A percentile compares a stretch with the other conserved stretches of the same genome.
These are phyloP conservation scores for Micromonas commoda DNA, from an alignment of 139 green algal genomes.

Conservation along the genomic window DNA sequence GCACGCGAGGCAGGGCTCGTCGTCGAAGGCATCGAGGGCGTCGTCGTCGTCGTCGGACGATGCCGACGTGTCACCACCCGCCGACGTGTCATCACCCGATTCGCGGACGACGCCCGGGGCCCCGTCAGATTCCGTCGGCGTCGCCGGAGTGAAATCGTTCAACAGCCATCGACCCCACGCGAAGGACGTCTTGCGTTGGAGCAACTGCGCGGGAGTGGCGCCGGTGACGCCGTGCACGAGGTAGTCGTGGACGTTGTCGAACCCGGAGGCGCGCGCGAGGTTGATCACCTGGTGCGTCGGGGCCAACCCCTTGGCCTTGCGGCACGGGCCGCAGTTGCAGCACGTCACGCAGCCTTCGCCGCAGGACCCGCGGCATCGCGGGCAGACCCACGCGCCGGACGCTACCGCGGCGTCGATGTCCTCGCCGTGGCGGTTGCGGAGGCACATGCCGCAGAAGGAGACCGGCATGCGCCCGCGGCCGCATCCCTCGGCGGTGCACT, in stretches of 20 bases:
- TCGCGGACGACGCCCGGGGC: no score
- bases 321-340: conserved; percentile 79
- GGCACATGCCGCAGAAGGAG: conserved; percentile 67
- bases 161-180: no score
- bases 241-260: conserved; percentile 75
- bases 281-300: conserved; percentile 60
- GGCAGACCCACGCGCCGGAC: conserved; percentile 63
- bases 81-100: no score
- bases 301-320: conserved; percentile 59
- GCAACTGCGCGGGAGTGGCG: conserved; percentile 39
- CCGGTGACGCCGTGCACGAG: conserved; percentile 60
- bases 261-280: conserved; percentile 50
- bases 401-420: conserved; percentile 46
- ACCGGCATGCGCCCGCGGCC: conserved; percentile 48
- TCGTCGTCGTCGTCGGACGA: no score
- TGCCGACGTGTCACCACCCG: no score
- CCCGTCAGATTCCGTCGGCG: no score
- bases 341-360: conserved; percentile 59
- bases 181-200: conserved; percentile 44
- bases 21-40: no score
- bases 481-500: conserved; percentile 55
- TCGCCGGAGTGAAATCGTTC: no score
- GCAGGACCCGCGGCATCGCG: conserved; percentile 62
- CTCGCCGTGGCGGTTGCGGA: conserved; percentile 72
- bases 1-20: no score